A percentile compares a stretch with the other conserved stretches of the same genome.
Evolutionary conservation across 148 eudicot species (phyloP).

Genomic region (Hydrangea macrophylla): DNA sequence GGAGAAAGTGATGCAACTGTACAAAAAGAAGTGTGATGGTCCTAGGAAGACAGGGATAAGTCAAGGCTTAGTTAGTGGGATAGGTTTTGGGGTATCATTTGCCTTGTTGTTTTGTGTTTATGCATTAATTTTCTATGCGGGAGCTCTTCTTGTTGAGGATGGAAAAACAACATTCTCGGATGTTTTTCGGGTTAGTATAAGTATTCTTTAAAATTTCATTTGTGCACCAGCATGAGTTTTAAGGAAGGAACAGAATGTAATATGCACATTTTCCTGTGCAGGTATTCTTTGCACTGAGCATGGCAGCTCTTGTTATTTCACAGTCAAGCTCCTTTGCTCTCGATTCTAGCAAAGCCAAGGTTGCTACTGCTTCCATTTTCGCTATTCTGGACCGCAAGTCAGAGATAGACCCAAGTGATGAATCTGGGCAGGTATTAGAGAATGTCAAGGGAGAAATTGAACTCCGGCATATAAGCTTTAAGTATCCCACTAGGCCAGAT

Average conservation of each 20-base stretch:
- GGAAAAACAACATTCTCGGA: conserved; percentile 43
- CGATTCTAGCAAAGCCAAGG: conserved; percentile 59
- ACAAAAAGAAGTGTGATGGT: conserved; percentile 50
- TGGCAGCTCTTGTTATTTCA: conserved; percentile 55
- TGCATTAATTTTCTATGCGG: conserved; percentile 54
- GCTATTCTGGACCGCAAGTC: conserved; percentile 62
- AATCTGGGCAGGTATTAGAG: conserved; percentile 50
- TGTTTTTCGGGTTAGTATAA: conserved; percentile 47
- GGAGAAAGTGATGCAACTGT: conserved; percentile 56
- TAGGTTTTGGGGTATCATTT: conserved; percentile 46
- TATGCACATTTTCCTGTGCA: conserved; percentile 15
- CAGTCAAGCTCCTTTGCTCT: conserved; percentile 47
- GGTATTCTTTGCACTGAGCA: conserved; percentile 69
- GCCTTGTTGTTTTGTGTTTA: conserved; percentile 40
- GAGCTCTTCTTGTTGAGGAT: conserved; percentile 53
- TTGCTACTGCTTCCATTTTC: conserved; percentile 54
- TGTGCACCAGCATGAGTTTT: too few species aligned
- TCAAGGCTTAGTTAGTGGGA: conserved; percentile 56
- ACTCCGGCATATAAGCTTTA: conserved; percentile 53
- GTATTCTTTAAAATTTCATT: neutral
- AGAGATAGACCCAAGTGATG: conserved; percentile 60
- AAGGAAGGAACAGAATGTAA: too few species aligned
- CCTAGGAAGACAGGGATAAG: conserved; percentile 47
- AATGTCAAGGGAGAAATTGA: conserved; percentile 61
- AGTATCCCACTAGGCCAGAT: conserved; percentile 63